These are phyloP conservation scores for Abrus precatorius DNA, from an alignment of 306 rosid genomes.

Conservation along the genomic window DNA sequence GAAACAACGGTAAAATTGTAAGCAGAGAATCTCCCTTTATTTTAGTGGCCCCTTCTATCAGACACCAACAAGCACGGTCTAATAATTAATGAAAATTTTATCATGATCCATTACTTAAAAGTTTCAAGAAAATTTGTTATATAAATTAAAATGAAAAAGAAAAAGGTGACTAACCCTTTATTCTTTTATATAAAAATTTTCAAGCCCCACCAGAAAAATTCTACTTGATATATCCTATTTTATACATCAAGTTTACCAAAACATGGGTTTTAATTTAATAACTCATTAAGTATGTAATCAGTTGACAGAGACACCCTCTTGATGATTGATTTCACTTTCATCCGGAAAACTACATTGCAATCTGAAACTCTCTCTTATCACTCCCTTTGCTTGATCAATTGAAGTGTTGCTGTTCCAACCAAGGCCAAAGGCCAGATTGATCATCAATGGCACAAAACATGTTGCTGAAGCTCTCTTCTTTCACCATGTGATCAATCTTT, in stretches of 20 bases:
- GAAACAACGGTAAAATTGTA: neutral
- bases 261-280: constrained; percentile 46
- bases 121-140: constrained; percentile 22
- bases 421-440: constrained; percentile 91
- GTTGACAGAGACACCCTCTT: constrained; percentile 30
- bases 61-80: constrained; percentile 45
- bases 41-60: constrained; percentile 46
- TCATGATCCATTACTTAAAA: constrained; percentile 23
- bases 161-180: constrained; percentile 51
- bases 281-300: constrained; percentile 54
- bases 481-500: constrained; percentile 70
- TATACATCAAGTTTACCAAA: constrained; percentile 65
- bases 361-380: neutral
- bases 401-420: constrained; percentile 91
- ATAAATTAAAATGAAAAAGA: constrained; percentile 7
- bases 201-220: constrained; percentile 56
- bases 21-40: constrained; percentile 46
- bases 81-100: constrained; percentile 30
- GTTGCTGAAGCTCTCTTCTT: constrained; percentile 82
- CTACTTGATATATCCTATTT: constrained; percentile 60
- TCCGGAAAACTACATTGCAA: constrained; percentile 32
- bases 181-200: constrained; percentile 51
- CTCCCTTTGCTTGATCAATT: constrained; percentile 54
- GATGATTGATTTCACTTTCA: constrained; percentile 35
- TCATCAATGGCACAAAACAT: constrained; percentile 90